Evolutionary conservation across 345 rosid species (phyloP).

Genomic region (Salix dunnii): DNA sequence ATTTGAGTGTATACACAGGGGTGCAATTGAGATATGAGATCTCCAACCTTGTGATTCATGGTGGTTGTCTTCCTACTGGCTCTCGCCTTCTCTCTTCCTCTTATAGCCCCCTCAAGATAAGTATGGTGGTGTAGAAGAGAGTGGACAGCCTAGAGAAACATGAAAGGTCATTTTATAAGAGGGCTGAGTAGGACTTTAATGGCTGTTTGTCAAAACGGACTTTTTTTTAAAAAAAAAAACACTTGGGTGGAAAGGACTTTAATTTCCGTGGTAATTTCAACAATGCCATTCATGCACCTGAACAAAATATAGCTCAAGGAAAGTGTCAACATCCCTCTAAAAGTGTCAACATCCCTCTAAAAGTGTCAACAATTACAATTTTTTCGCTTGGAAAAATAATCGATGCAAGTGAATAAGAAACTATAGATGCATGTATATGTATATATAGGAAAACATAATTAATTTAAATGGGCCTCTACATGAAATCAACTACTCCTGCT

Average conservation of each 20-base stretch:
- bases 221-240: no score
- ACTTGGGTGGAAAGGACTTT: conserved; percentile 6
- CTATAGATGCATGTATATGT: no score
- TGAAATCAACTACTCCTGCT: no score
- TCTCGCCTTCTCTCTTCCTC: conserved; percentile 5
- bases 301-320: not conserved
- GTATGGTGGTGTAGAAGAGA: not conserved
- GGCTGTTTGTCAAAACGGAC: not conserved
- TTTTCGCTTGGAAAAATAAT: not conserved
- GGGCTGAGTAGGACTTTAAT: not conserved
- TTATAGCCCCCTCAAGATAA: not conserved
- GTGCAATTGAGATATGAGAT: conserved; percentile 61
- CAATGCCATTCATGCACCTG: conserved; percentile 23
- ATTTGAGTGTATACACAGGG: conserved; percentile 44
- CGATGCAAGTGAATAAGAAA: not conserved
- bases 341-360: not conserved
- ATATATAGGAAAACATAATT: not conserved
- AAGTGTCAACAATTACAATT: not conserved
- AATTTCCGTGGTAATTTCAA: not conserved
- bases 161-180: conserved; percentile 10
- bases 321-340: not conserved
- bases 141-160: not conserved
- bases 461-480: no score
- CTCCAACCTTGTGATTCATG: conserved; percentile 33
- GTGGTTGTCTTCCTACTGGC: not conserved